A percentile compares a stretch with the other conserved stretches of the same genome.
Conservation (phyloP, 2,329 filamentous ascomycete species). For the Trichoderma koningii region DNA sequence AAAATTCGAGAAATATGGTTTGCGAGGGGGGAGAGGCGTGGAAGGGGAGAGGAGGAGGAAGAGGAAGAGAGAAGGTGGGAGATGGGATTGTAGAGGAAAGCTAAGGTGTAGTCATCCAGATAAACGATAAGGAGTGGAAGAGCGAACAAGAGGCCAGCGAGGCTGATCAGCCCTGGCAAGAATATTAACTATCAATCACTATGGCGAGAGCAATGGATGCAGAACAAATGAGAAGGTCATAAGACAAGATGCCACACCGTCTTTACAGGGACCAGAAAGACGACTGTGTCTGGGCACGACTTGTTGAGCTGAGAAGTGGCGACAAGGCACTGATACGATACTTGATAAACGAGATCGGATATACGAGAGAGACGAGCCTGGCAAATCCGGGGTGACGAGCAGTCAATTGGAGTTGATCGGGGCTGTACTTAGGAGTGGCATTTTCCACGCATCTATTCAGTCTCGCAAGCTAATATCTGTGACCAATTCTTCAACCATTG, state of each 20-base stretch:
- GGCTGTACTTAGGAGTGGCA: too few relatives aligned
- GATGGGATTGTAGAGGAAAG: not conserved
- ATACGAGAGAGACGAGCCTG: too few relatives aligned
- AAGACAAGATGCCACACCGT: not conserved
- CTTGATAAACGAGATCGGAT: not conserved
- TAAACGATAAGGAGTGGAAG: constrained; percentile 24
- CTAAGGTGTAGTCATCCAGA: not conserved
- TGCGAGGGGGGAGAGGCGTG: constrained; percentile 4
- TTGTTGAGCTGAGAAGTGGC: constrained; percentile 10
- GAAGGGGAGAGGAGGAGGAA: not conserved
- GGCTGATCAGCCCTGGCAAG: not conserved
- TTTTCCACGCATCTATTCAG: too few relatives aligned
- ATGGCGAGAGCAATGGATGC: not conserved
- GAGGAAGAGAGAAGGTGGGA: not conserved
- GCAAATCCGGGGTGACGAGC: too few relatives aligned
- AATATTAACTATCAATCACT: not conserved
- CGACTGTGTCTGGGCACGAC: not conserved
- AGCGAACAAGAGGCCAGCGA: not conserved
- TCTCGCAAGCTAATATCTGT: too few relatives aligned
- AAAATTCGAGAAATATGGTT: not conserved
- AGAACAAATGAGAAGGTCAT: not conserved
- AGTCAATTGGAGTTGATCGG: too few relatives aligned
- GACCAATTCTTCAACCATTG: too few relatives aligned
- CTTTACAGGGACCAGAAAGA: not conserved
- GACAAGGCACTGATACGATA: not conserved